Evolutionary conservation across 2,329 filamentous ascomycete species (phyloP).

Genomic region (Amesomyces nigricolor): DNA sequence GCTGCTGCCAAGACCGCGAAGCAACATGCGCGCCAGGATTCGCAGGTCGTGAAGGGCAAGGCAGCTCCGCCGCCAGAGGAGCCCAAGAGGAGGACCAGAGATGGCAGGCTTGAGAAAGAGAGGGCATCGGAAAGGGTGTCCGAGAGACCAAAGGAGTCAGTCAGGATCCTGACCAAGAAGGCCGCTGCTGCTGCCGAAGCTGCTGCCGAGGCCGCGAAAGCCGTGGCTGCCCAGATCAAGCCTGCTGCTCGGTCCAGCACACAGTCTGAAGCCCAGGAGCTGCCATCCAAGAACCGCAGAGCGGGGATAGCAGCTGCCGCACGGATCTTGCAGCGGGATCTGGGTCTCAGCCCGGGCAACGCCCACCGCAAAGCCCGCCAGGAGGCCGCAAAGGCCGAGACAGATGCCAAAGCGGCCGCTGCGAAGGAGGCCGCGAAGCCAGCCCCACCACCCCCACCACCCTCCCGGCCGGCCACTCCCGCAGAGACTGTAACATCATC

Average conservation of each 20-base stretch:
- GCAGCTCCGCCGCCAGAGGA: constrained; percentile 38
- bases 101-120: constrained; percentile 53
- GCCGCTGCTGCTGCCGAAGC: constrained; percentile 47
- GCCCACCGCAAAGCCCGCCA: constrained; percentile 56
- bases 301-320: constrained; percentile 59
- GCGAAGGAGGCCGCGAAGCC: constrained; percentile 30
- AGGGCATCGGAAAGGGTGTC: constrained; percentile 34
- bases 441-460: constrained; percentile 6
- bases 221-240: constrained; percentile 35
- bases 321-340: constrained; percentile 59
- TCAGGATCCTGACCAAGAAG: constrained; percentile 52
- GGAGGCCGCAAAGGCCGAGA: constrained; percentile 52
- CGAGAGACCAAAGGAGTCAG: constrained; percentile 52
- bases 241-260: constrained; percentile 28
- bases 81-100: constrained; percentile 52
- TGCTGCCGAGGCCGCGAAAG: constrained; percentile 42
- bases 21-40: constrained; percentile 52
- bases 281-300: constrained; percentile 48
- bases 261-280: constrained; percentile 13
- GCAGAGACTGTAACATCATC: constrained; percentile 11
- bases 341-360: constrained; percentile 58
- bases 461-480: constrained; percentile 8
- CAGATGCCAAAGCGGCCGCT: constrained; percentile 37
- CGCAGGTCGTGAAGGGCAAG: constrained; percentile 46
- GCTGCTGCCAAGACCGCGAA: constrained; percentile 52